Evolutionary conservation across 1,284 basidiomycete genomes (phyloP).

Genomic region (Microstroma glucosiphilum): DNA sequence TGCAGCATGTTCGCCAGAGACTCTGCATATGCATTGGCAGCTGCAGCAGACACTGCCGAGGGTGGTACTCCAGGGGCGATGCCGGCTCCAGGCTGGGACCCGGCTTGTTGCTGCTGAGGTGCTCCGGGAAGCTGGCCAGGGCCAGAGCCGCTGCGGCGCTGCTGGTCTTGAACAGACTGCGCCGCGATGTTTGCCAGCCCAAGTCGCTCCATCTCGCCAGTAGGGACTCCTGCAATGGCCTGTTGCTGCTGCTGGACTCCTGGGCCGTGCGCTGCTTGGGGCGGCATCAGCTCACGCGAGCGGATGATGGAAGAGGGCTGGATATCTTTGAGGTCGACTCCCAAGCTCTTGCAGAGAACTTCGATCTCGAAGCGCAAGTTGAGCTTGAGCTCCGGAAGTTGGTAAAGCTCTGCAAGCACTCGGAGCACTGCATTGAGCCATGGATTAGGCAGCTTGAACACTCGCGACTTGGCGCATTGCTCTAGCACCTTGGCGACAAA

Average conservation of each 20-base stretch:
- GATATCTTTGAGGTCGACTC: conserved; percentile 77
- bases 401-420: conserved; percentile 88
- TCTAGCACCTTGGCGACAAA: conserved; percentile 97
- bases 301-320: conserved; percentile 78
- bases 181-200: neutral
- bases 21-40: conserved; percentile 53
- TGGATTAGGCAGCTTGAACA: conserved; percentile 94
- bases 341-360: conserved; percentile 84
- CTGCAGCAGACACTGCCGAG: conserved; percentile 22
- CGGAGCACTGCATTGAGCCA: conserved; percentile 95
- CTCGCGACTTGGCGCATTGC: conserved; percentile 76
- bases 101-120: conserved; percentile 27
- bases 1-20: conserved; percentile 65
- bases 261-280: conserved; percentile 11
- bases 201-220: conserved; percentile 1
- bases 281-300: conserved; percentile 54
- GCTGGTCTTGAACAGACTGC: neutral
- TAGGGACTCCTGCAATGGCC: conserved; percentile 4
- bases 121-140: conserved; percentile 20
- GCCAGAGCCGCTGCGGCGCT: conserved; percentile 11
- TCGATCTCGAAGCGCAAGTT: conserved; percentile 99
- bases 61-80: conserved; percentile 36
- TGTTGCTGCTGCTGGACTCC: conserved; percentile 27
- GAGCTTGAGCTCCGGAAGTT: conserved; percentile 90
- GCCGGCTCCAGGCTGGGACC: conserved; percentile 24